A percentile compares a stretch with the other conserved stretches of the same genome.
These are phyloP conservation scores for Erigeron philadelphicus DNA, from an alignment of 140 eudicot genomes.

Conservation along the genomic window DNA sequence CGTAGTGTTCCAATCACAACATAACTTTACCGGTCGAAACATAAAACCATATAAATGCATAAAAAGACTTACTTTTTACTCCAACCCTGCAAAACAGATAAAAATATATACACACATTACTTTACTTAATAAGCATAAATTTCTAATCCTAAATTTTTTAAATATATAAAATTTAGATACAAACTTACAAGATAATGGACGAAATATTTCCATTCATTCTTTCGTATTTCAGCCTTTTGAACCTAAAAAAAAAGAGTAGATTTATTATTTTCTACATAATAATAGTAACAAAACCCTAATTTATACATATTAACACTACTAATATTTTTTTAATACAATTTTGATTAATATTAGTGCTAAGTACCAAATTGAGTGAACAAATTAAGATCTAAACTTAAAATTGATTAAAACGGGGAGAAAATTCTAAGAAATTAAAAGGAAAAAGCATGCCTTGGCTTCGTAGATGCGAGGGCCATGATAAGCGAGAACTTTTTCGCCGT, in stretches of 20 bases:
- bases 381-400: conserved; percentile 15
- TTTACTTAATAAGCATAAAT: not conserved
- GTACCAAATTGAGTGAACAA: conserved; percentile 1
- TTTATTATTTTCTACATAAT: not conserved
- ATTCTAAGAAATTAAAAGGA: conserved; percentile 2
- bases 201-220: conserved; percentile 88
- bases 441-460: conserved; percentile 71
- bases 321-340: not conserved
- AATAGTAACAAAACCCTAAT: not conserved
- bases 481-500: conserved; percentile 87
- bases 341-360: not conserved
- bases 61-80: conserved; percentile 70
- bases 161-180: too few species aligned
- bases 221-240: conserved; percentile 80
- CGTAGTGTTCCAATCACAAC: conserved; percentile 2
- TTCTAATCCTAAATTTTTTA: too few species aligned
- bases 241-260: conserved; percentile 47
- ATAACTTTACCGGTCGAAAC: conserved; percentile 15
- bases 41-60: not conserved
- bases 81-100: conserved; percentile 78
- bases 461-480: conserved; percentile 90
- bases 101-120: conserved; percentile 13
- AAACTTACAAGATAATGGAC: conserved; percentile 94
- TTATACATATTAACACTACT: not conserved
- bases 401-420: conserved; percentile 8